phyloP scores from a whole-genome alignment of 1,284 basidiomycete genomes.

The Trametes pubescens region DNA sequence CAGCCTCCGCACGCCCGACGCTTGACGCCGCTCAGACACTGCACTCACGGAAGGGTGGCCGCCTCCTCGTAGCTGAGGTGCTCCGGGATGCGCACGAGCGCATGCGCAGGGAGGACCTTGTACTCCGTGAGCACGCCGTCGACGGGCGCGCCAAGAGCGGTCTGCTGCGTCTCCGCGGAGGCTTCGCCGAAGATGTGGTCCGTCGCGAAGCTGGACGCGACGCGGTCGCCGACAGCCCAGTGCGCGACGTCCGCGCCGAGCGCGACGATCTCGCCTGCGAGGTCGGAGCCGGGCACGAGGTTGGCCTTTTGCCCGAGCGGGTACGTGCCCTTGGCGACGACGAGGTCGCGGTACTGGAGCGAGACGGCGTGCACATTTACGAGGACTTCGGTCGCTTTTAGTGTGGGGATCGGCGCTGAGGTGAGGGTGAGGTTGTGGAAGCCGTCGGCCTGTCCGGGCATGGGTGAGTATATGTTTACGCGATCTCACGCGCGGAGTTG shows the following conservation, averaged over 20 bases:
- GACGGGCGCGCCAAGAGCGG: constrained; percentile 53
- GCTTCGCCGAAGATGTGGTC: constrained; percentile 30
- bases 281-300: constrained; percentile 66
- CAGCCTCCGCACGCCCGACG: too few relatives aligned
- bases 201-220: constrained; percentile 43
- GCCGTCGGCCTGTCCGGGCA: constrained; percentile 37
- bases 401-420: constrained; percentile 44
- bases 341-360: constrained; percentile 56
- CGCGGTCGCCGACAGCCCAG: constrained; percentile 59
- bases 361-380: constrained; percentile 62
- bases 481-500: not conserved
- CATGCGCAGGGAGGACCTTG: constrained; percentile 37
- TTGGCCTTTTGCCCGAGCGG: constrained; percentile 42
- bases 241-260: constrained; percentile 60
- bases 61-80: constrained; percentile 49
- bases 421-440: constrained; percentile 45
- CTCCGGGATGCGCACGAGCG: constrained; percentile 42
- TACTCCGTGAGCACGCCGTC: constrained; percentile 67
- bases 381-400: constrained; percentile 53
- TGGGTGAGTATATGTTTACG: too few relatives aligned
- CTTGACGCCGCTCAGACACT: too few relatives aligned
- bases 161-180: constrained; percentile 36
- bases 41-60: constrained; percentile 25
- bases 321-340: constrained; percentile 47
- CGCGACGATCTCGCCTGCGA: constrained; percentile 66